These are phyloP conservation scores for Coemansia furcata DNA, from an alignment of 192 early-diverging fungal species.

Conservation along the genomic window DNA sequence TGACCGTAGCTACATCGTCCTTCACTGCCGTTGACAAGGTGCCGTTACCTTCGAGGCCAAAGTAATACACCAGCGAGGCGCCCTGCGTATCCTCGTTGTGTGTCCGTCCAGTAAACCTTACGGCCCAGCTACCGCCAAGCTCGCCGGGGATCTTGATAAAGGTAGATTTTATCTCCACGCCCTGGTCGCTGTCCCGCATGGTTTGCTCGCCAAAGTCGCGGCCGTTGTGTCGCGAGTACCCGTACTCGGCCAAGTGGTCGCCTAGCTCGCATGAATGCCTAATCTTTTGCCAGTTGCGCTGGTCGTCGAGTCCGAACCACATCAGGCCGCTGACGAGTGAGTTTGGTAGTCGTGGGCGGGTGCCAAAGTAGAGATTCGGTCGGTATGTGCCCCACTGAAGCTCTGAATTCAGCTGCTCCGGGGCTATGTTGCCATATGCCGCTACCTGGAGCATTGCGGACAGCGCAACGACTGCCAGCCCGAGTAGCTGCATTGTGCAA, in stretches of 20 bases:
- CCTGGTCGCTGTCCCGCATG: conserved; percentile 31
- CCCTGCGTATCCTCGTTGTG: conserved; percentile 40
- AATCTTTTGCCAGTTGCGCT: conserved; percentile 59
- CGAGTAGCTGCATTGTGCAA: not conserved
- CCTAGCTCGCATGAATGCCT: conserved; percentile 92
- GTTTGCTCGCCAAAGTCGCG: conserved; percentile 73
- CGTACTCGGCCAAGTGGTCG: conserved; percentile 76
- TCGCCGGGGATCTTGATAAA: conserved; percentile 51
- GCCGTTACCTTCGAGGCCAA: conserved; percentile 74
- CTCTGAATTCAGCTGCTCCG: conserved; percentile 36
- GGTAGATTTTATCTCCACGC: conserved; percentile 23
- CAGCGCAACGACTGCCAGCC: not conserved
- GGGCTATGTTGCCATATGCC: not conserved
- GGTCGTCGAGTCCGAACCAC: conserved; percentile 79
- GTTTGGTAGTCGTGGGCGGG: conserved; percentile 69
- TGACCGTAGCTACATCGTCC: too few relatives aligned
- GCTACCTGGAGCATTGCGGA: not conserved
- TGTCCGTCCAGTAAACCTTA: conserved; percentile 64
- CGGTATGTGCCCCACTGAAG: conserved; percentile 90
- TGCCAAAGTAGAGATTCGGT: conserved; percentile 93
- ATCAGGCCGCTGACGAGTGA: conserved; percentile 88
- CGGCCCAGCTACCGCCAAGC: conserved; percentile 56
- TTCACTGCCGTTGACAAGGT: conserved; percentile 50
- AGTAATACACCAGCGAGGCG: conserved; percentile 71
- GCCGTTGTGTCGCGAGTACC: conserved; percentile 86